Evolutionary conservation across 2,329 filamentous ascomycete genomes (phyloP), one percentile per base, ranked within the genome.

Genomic region (Fusarium palustre): DNA sequence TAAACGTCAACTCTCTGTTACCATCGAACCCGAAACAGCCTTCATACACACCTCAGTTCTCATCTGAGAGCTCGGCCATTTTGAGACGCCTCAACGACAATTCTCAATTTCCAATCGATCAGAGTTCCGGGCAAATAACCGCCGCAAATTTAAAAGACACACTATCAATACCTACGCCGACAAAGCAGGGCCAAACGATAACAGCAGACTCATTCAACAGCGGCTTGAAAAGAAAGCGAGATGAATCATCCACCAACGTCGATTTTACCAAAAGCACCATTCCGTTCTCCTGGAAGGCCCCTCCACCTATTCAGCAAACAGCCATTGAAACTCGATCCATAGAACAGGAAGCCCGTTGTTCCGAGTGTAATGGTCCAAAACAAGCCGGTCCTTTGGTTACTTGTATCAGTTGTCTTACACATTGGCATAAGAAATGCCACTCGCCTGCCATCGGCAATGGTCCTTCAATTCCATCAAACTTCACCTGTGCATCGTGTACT

Each of bases 251-350:
- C 3, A 62, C 63, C 16, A 58, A 47, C 3, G 62, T 75, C 6
- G 77, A 81, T 45, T 80, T 80, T 42, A 70, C 69, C 4, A 77
- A 77, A 56, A 74, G 64, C 66, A 79, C 79, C 7, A 73, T 80
- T 20, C 50, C 71, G 1, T 77, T 79, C 34, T 73, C 75, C 2
- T 60, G 71, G 46, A 59, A 69, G 5, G 43, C 39, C 7, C 55
- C 31, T 41, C 59, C 28, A 42, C 47, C 18, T 30, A 28, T 13
- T 33, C 55, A 43, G 13, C 45, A 54, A 38, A 28, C 53, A 22
- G 38, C 36, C 30, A 45, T 57, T 38, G 22, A 58, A 36, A 18
- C 45, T 25, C 58, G 39, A 20, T 30, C 25, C 16, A 25, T n/a
- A 31, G 54, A 36, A 42, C 42, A 49, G 36, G 28, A 52, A 43